These are phyloP conservation scores for Clausena lansium DNA, from an alignment of 345 rosid species.

Conservation along the genomic window DNA sequence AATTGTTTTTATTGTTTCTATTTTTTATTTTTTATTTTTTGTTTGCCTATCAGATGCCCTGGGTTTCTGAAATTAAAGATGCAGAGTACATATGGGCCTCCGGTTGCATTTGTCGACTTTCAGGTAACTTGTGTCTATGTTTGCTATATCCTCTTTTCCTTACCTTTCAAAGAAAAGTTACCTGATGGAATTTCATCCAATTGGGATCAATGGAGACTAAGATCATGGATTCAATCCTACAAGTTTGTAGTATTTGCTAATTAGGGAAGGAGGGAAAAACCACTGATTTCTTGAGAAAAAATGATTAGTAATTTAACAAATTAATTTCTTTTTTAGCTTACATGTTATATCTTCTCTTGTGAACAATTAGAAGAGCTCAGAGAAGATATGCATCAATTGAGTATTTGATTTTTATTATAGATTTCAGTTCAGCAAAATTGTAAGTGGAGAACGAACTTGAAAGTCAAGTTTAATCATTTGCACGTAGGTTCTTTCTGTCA, in stretches of 20 bases:
- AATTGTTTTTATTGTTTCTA: slow-evolving; percentile 4
- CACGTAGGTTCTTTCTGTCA: neutral
- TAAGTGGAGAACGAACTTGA: neutral
- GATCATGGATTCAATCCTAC: neutral
- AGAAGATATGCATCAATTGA: neutral
- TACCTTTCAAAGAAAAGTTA: neutral
- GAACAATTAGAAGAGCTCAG: neutral
- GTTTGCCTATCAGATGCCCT: slow-evolving; percentile 46
- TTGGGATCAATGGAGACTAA: neutral
- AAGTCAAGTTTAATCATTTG: neutral
- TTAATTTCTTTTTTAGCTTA: neutral
- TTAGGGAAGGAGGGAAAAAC: neutral
- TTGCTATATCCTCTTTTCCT: neutral
- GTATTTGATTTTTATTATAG: neutral
- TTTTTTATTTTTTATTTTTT: neutral
- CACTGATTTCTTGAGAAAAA: neutral
- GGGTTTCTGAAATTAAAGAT: slow-evolving; percentile 86
- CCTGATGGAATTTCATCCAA: neutral
- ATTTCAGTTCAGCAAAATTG: neutral
- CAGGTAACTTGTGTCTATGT: slow-evolving; percentile 45
- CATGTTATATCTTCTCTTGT: neutral
- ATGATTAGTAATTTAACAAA: neutral
- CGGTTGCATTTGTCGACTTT: slow-evolving; percentile 91
- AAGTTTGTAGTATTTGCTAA: neutral
- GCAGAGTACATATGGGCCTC: slow-evolving; percentile 76